Conservation (phyloP, 2,329 filamentous ascomycete species). For the Fusarium bulbicola region DNA sequence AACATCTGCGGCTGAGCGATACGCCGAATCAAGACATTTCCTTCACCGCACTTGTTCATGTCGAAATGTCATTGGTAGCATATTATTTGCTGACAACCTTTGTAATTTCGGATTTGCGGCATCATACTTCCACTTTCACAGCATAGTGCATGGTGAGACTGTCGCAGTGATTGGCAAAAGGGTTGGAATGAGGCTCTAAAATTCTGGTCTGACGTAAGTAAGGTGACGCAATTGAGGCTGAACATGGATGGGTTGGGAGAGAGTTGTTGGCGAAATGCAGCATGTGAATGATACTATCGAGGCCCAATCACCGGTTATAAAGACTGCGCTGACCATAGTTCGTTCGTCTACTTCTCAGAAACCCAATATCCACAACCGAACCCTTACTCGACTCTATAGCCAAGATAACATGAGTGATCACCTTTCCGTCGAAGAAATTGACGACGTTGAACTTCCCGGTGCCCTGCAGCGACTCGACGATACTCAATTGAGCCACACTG, state of each 20-base stretch:
- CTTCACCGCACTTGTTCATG: rapidly evolving
- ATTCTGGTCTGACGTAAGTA: neutral
- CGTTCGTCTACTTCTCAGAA: too few relatives aligned
- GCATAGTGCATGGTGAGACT: neutral
- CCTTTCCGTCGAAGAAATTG: neutral
- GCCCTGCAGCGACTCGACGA: neutral
- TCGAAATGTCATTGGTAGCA: neutral
- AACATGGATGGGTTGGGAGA: neutral
- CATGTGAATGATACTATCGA: neutral
- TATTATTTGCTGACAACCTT: neutral
- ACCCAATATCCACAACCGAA: rapidly evolving
- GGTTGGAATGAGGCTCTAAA: neutral
- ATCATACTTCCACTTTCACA: neutral
- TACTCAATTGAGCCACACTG: neutral
- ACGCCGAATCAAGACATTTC: neutral
- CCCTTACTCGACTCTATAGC: rapidly evolving
- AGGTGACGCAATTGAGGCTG: neutral
- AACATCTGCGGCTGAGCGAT: neutral
- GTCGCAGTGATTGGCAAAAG: neutral
- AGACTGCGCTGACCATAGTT: neutral
- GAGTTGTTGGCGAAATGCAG: too few relatives aligned
- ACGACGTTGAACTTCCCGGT: neutral
- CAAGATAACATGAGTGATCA: neutral
- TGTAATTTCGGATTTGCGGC: neutral
- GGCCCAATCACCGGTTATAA: neutral